phyloP scores from a whole-genome alignment of 1,284 basidiomycete species.

The Heliocybe sulcata region DNA sequence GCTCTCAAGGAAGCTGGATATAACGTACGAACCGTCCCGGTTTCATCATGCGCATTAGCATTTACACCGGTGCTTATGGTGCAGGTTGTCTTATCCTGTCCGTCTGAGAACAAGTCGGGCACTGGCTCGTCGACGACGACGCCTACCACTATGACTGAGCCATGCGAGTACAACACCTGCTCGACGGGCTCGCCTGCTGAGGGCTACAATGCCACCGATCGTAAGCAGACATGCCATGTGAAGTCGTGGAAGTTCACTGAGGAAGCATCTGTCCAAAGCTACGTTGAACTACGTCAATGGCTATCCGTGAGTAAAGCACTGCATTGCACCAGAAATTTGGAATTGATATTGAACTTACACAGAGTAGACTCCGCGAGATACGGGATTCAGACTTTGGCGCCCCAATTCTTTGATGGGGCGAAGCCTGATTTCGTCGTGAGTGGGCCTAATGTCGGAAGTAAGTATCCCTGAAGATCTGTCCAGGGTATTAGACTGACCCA shows the following conservation, averaged over 20 bases:
- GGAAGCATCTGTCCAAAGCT: constrained; percentile 12
- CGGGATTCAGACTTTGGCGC: constrained; percentile 40
- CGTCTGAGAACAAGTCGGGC: constrained; percentile 35
- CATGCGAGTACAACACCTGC: constrained; percentile 33
- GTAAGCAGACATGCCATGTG: constrained; percentile 23
- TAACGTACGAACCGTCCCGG: constrained; percentile 23
- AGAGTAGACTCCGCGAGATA: constrained; percentile 36
- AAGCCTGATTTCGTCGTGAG: constrained; percentile 42
- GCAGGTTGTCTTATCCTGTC: constrained; percentile 34
- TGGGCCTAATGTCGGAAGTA: constrained; percentile 41
- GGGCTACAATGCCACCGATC: constrained; percentile 32
- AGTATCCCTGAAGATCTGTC: constrained; percentile 9
- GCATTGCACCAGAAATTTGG: not conserved
- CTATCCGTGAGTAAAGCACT: constrained; percentile 16
- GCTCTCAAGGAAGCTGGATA: constrained; percentile 32
- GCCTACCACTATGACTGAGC: constrained; percentile 18
- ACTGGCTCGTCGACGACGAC: constrained; percentile 26
- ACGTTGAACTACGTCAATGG: constrained; percentile 28
- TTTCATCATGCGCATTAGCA: not conserved
- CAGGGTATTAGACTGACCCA: not conserved
- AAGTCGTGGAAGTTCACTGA: not conserved
- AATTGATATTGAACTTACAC: not conserved
- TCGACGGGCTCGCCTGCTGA: constrained; percentile 33
- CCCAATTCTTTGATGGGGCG: constrained; percentile 29
- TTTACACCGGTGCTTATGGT: not conserved